Conservation (phyloP, 495 filamentous ascomycete genomes). For the Xylaria bambusicola region DNA sequence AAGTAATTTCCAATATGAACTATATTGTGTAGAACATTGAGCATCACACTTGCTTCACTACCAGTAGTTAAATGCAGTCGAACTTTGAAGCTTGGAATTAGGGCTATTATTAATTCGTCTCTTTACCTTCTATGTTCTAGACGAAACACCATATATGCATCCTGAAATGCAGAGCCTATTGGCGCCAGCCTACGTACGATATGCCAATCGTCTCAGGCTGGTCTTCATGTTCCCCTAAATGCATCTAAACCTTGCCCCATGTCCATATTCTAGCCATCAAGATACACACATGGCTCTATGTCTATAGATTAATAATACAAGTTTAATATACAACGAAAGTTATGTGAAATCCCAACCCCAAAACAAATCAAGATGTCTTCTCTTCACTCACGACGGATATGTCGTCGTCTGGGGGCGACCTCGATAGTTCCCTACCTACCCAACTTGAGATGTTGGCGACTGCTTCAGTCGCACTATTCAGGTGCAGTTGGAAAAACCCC, state of each 20-base stretch:
- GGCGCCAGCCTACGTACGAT: background rate
- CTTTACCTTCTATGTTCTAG: no score
- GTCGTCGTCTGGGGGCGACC: conserved; percentile 26
- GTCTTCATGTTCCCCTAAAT: background rate
- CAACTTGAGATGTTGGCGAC: conserved; percentile 47
- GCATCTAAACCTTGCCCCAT: background rate
- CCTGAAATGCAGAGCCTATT: background rate
- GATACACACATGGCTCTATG: background rate
- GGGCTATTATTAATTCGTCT: no score
- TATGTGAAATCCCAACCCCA: background rate
- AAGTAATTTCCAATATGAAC: no score
- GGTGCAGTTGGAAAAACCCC: conserved; percentile 59
- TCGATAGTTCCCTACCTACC: conserved; percentile 42
- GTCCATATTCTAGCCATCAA: background rate
- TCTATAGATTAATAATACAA: background rate
- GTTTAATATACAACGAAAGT: conserved; percentile 6
- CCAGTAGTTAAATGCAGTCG: no score
- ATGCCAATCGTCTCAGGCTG: background rate
- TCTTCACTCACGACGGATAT: conserved; percentile 34
- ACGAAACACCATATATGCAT: background rate
- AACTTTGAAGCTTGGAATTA: no score
- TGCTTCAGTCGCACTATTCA: conserved; percentile 54
- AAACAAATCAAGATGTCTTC: conserved; percentile 14
- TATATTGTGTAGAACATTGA: no score
- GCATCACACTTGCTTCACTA: no score